A percentile compares a stretch with the other conserved stretches of the same genome.
These are phyloP conservation scores for Solanum corneliomulleri DNA, from an alignment of 257 asterid species.

Conservation along the genomic window DNA sequence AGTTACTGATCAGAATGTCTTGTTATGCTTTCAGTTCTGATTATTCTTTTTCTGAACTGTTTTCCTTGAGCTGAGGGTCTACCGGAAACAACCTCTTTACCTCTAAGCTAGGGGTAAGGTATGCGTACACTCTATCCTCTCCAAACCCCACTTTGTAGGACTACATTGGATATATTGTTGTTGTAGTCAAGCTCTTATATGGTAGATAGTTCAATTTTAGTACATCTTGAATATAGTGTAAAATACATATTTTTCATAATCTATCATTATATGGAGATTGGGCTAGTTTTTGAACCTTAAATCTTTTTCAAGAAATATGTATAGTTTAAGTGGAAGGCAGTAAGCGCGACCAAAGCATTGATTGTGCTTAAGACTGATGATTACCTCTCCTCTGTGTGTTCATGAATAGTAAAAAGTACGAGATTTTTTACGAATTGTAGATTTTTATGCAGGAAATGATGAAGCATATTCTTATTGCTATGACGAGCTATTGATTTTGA, in stretches of 20 bases:
- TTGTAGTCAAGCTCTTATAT: not conserved
- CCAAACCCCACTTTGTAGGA: not conserved
- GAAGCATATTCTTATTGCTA: not conserved
- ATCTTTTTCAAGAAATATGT: not conserved
- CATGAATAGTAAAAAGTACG: not conserved
- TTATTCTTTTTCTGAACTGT: not conserved
- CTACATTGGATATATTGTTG: not conserved
- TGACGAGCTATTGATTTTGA: not conserved
- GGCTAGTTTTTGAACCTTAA: not conserved
- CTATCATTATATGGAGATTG: not conserved
- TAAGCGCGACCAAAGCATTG: not conserved
- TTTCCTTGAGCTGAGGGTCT: not conserved
- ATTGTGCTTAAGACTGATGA: not conserved
- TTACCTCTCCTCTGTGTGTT: not conserved
- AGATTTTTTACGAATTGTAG: not conserved
- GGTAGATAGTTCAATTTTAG: not conserved
- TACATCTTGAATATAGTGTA: not conserved
- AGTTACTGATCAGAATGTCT: not conserved
- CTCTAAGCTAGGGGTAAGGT: not conserved
- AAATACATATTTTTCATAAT: not conserved
- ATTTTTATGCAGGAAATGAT: slow-evolving; percentile 2
- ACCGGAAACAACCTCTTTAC: not conserved
- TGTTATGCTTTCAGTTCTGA: not conserved
- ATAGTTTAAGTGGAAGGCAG: not conserved
- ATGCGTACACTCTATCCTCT: not conserved